phyloP scores from a whole-genome alignment of 2,329 filamentous ascomycete genomes.

The Trichoderma sp. region DNA sequence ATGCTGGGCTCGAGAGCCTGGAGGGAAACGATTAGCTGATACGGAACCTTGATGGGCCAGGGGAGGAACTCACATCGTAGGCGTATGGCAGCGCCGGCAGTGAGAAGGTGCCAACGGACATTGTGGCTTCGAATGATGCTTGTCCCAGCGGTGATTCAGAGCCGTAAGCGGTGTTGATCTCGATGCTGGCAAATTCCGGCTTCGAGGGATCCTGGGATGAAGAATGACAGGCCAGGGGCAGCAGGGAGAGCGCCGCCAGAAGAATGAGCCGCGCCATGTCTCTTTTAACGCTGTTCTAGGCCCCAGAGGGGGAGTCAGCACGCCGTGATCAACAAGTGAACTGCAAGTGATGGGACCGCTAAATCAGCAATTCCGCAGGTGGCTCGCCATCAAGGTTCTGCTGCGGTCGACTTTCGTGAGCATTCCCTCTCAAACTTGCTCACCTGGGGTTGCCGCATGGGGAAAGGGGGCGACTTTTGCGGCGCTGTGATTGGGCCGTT shows the following conservation, averaged over 20 bases:
- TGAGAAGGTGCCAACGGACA: slow-evolving; percentile 54
- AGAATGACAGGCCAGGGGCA: slow-evolving; percentile 18
- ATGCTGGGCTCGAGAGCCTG: slow-evolving; percentile 75
- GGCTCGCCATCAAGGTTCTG: slow-evolving; percentile 16
- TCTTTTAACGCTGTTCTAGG: neutral
- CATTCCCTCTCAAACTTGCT: slow-evolving; percentile 45
- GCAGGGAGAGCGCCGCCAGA: slow-evolving; percentile 14
- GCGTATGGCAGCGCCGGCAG: slow-evolving; percentile 70
- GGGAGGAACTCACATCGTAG: slow-evolving; percentile 63
- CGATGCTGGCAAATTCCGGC: slow-evolving; percentile 20
- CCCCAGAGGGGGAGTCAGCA: slow-evolving; percentile 5
- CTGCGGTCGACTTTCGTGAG: slow-evolving; percentile 30
- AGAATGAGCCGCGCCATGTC: slow-evolving; percentile 21
- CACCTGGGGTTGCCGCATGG: slow-evolving; percentile 37
- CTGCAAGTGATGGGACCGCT: neutral
- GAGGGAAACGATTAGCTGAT: slow-evolving; percentile 50
- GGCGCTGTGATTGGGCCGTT: slow-evolving; percentile 39
- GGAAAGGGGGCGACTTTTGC: slow-evolving; percentile 33
- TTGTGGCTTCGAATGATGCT: slow-evolving; percentile 31
- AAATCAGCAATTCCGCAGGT: neutral
- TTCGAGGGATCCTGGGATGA: slow-evolving; percentile 18
- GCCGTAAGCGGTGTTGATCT: neutral
- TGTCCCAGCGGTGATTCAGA: neutral
- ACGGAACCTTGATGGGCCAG: slow-evolving; percentile 26
- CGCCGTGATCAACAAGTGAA: neutral